Conservation (phyloP, 805 yeast species). For the Starmera pachycereana region DNA sequence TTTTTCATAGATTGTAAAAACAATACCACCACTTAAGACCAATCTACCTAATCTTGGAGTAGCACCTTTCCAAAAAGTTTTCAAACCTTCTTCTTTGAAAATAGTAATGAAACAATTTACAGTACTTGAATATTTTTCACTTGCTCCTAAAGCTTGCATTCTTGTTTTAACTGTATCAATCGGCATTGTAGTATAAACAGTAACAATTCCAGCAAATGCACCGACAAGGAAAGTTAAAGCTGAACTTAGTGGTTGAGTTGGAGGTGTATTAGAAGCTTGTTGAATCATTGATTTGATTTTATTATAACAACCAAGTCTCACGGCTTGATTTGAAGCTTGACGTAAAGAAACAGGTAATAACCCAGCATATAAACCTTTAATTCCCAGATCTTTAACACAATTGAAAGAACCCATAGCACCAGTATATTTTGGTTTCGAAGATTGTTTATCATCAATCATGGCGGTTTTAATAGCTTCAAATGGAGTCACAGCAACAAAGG, state of each 20-base stretch:
- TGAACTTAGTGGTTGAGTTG: constrained; percentile 66
- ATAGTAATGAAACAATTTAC: constrained; percentile 72
- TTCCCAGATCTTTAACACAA: constrained; percentile 67
- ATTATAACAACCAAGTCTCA: constrained; percentile 86
- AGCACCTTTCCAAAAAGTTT: constrained; percentile 96
- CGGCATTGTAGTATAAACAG: constrained; percentile 92
- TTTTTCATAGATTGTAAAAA: constrained; percentile 91
- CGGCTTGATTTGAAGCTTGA: constrained; percentile 94
- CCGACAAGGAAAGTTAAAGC: constrained; percentile 82
- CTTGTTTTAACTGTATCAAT: constrained; percentile 93
- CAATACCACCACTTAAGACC: constrained; percentile 92
- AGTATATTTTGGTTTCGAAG: constrained; percentile 68
- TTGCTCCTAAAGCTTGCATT: constrained; percentile 88
- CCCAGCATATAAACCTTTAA: constrained; percentile 81
- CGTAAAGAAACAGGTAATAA: constrained; percentile 87
- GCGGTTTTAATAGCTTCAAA: constrained; percentile 96
- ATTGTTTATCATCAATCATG: constrained; percentile 83
- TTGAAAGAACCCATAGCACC: constrained; percentile 47
- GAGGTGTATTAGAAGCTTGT: constrained; percentile 52
- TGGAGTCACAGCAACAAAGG: constrained; percentile 91
- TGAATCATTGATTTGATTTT: constrained; percentile 75
- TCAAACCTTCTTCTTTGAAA: constrained; percentile 78
- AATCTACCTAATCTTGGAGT: constrained; percentile 93
- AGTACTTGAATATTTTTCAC: constrained; percentile 60
- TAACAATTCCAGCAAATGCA: constrained; percentile 79